phyloP scores from a whole-genome alignment of 2,329 filamentous ascomycete genomes.

The Akanthomyces lecanii region DNA sequence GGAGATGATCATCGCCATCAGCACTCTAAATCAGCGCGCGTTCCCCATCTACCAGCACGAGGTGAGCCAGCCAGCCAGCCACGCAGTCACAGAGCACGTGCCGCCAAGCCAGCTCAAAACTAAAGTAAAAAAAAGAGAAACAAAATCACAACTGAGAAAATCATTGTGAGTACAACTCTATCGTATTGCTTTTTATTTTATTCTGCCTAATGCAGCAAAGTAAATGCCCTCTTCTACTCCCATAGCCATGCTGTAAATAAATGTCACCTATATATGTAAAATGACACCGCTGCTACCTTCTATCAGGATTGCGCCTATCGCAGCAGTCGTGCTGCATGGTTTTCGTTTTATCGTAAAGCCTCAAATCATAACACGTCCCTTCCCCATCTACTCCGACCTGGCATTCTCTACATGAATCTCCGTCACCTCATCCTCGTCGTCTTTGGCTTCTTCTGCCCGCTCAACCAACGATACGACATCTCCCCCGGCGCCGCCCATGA shows the following conservation, averaged over 20 bases:
- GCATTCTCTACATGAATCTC: conserved; percentile 48
- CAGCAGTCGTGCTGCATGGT: neutral
- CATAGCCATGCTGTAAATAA: conserved; percentile 14
- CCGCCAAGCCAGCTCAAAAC: neutral
- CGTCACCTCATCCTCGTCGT: conserved; percentile 41
- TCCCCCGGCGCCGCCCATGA: conserved; percentile 15
- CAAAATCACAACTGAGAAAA: neutral
- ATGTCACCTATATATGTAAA: conserved; percentile 3
- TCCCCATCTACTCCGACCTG: conserved; percentile 18
- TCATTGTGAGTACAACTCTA: neutral
- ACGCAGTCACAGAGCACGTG: neutral
- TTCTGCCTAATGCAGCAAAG: neutral
- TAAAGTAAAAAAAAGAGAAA: no score
- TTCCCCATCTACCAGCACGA: neutral
- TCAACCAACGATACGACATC: conserved; percentile 36
- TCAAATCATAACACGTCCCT: neutral
- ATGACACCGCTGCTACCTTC: neutral
- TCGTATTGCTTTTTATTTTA: neutral
- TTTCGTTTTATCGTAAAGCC: conserved; percentile 2
- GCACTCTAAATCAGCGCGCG: neutral
- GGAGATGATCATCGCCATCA: neutral
- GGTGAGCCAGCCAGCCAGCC: neutral
- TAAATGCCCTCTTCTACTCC: neutral
- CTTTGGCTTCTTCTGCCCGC: conserved; percentile 1
- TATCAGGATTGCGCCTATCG: neutral